Evolutionary conservation across 2,329 filamentous ascomycete species (phyloP).

Genomic region (Erysiphe neolycopersici): DNA sequence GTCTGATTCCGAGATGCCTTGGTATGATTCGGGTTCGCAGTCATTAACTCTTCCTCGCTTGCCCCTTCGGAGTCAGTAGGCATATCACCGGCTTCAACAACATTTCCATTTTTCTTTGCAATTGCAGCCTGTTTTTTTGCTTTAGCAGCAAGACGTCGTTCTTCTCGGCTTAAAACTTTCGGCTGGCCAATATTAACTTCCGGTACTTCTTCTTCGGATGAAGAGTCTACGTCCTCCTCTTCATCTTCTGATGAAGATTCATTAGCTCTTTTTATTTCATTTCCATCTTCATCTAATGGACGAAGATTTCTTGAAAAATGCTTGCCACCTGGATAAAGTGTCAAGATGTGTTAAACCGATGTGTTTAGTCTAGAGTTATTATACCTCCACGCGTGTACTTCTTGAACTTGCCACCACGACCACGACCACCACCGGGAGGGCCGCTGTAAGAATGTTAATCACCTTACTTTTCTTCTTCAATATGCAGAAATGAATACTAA

Average conservation of each 20-base stretch:
- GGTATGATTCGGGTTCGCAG: constrained; percentile 78
- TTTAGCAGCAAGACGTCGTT: constrained; percentile 68
- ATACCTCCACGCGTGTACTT: constrained; percentile 80
- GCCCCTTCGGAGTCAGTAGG: constrained; percentile 41
- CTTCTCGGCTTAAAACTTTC: constrained; percentile 46
- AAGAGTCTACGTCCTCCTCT: constrained; percentile 20
- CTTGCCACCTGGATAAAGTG: constrained; percentile 44
- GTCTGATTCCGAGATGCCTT: constrained; percentile 40
- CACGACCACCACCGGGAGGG: constrained; percentile 19
- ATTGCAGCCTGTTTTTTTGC: constrained; percentile 77
- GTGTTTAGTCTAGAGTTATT: constrained; percentile 7
- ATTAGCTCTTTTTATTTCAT: constrained; percentile 52
- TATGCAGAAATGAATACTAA: not conserved
- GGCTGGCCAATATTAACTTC: constrained; percentile 22
- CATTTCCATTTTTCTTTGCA: constrained; percentile 41
- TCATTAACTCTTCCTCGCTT: constrained; percentile 28
- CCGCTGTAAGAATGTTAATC: constrained; percentile 7
- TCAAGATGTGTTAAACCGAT: constrained; percentile 1
- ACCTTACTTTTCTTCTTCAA: not conserved
- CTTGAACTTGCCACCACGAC: constrained; percentile 78
- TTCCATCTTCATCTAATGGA: constrained; percentile 70
- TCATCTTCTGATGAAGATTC: constrained; percentile 21
- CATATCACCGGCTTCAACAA: constrained; percentile 62
- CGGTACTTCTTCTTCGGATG: constrained; percentile 23
- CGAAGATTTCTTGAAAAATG: constrained; percentile 81